Evolutionary conservation across 306 rosid species (phyloP), one percentile per base, ranked within the genome.

Genomic region (Fagus sylvatica): DNA sequence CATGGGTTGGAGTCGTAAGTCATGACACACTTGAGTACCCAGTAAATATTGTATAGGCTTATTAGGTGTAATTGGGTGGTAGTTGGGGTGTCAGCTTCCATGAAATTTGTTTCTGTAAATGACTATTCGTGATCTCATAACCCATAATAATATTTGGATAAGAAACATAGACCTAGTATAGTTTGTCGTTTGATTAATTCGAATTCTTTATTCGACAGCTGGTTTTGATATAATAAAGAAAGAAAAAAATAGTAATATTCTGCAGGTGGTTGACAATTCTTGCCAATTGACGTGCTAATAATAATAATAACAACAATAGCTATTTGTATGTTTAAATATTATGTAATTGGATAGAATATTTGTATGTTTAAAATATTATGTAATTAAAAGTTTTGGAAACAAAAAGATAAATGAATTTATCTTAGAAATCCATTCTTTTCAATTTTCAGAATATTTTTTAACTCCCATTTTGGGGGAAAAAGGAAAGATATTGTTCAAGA

Each of bases 1-100:
- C 5, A 36, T 36, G 46, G 48, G 70, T 37, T n/a, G 43, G 5
- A 13, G 22, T 65, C 16, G 54, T 30, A 6, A 11, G 28, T 28
- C 51, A 46, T 46, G 51, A 66, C 46, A 42, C 15, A 53, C 36
- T 17, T 41, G 53, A 40, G 57, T 69, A 46, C 51, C 28, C 28
- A 30, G n/a, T 16, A 5, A 37, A 17, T 41, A 4, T 13, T 49
- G 49, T 30, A 28, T 46, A 42, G 71, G 40, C 46, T 53, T 72
- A 56, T 28, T 72, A 48, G 22, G 19, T 72, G 46, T 72, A 42
- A 67, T 64, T 61, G 36, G 36, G 30, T n/a, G 65, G 74, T 53
- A 7, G 78, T 75, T 68, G 65, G 53, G 66, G 2, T 16, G 80
- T 84, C 82, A 60, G n/a, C 77, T 2, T 53, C 59, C 56, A 28